A percentile compares a stretch with the other conserved stretches of the same genome.
Evolutionary conservation across 192 early-diverging fungal genomes (phyloP).

Genomic region (Piromyces sp.): DNA sequence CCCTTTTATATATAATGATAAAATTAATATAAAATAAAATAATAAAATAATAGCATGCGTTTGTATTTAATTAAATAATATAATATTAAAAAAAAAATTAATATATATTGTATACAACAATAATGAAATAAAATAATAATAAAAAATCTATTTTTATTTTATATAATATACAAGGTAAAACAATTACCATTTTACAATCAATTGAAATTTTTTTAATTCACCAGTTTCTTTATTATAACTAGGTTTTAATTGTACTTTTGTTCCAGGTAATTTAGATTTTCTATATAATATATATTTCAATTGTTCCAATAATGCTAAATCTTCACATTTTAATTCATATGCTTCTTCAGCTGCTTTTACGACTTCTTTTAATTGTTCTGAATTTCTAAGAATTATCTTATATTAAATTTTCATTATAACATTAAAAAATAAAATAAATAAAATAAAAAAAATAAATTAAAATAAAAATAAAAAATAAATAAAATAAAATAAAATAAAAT

Average conservation of each 20-base stretch:
- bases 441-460: too few relatives aligned
- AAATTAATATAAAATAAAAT: too few relatives aligned
- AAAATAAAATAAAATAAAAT: too few relatives aligned
- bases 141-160: too few relatives aligned
- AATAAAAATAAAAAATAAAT: too few relatives aligned
- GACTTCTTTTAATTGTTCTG: slow-evolving; percentile 47
- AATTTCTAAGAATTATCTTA: slow-evolving; percentile 67
- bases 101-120: too few relatives aligned
- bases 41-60: too few relatives aligned
- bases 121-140: too few relatives aligned
- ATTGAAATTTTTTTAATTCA: slow-evolving; percentile 50
- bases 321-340: slow-evolving; percentile 27
- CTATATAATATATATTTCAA: slow-evolving; percentile 57
- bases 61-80: too few relatives aligned
- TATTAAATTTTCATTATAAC: slow-evolving; percentile 13
- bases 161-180: too few relatives aligned
- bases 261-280: slow-evolving; percentile 66
- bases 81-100: too few relatives aligned
- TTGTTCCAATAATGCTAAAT: slow-evolving; percentile 38
- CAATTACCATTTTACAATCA: slow-evolving; percentile 77
- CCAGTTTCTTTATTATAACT: slow-evolving; percentile 22
- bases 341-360: slow-evolving; percentile 38
- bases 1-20: slow-evolving; percentile 17
- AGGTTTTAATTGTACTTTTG: slow-evolving; percentile 85
- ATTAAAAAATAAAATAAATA: too few relatives aligned